Base-by-base conservation (phyloP, 1,284 basidiomycete species). In the Ceratorhiza oryzae-sativae region DNA sequence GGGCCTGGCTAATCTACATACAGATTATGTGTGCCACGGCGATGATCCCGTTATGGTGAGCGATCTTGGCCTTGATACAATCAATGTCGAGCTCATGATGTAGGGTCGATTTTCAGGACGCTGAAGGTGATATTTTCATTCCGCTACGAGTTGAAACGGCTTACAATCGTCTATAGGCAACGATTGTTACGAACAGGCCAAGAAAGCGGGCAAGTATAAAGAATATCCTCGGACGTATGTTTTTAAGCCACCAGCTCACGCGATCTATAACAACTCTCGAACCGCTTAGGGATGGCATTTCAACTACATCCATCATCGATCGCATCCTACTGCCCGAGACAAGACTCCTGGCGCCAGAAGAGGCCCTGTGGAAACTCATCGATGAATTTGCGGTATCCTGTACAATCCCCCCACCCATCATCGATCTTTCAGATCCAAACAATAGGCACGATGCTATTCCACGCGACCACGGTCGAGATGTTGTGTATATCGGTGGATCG, bases 21-120 rank as follows among this genome's bases (percentile, higher is more conserved):
- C 53, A 76, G 75, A 76, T 72, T 76, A 72, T 53, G 73, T 76
- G 18, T 75, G 75, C 25, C 76, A 76, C 49, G 76, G 76, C n/a
- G 75, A 76, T 67, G 76, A 76, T 53, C 53, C 73, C 32, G 75
- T 75, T 9, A 36, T 76, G 41, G 75, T 76, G 32, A 59, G 75
- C 73, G 48, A 71, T 68, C 56, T 36, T 32, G 51, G 27, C 27
- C 4, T 32, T 36, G 56, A 58, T 53, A 32, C 10, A n/a, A 6
- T 20, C 36, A 49, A 45, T 51, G 18, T 39, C 51, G 20, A 55
- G 27, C 36, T 25, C 34, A 53, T 67, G 23, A 10, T 46, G 49
- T 49, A 42, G n/a, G 32, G 18, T 67, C 59, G 36, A 72, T 20
- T 42, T 67, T 20, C n/a, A 67, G 63, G 63, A 67, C 30, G 63